Evolutionary conservation across 2,329 filamentous ascomycete species (phyloP).

Genomic region (Chrysoporthe puriensis): DNA sequence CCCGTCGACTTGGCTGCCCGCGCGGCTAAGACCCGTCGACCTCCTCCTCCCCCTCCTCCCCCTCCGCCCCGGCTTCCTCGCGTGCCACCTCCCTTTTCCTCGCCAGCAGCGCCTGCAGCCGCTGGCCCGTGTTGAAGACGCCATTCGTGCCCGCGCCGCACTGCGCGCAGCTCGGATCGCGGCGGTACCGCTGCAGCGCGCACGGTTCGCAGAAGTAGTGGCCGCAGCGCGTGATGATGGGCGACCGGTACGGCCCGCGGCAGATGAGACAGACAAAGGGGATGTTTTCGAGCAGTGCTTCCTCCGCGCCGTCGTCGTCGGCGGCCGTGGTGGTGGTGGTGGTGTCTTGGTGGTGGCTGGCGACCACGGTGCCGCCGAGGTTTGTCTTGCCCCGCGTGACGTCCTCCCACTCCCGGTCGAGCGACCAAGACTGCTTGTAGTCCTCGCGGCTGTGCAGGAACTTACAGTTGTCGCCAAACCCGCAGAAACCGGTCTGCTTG

Average conservation of each 20-base stretch:
- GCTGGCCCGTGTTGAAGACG: conserved; percentile 87
- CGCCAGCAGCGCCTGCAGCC: conserved; percentile 78
- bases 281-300: conserved; percentile 77
- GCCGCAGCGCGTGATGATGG: conserved; percentile 85
- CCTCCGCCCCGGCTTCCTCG: conserved; percentile 56
- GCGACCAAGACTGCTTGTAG: conserved; percentile 91
- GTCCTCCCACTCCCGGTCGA: conserved; percentile 92
- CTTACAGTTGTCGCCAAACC: conserved; percentile 76
- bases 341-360: conserved; percentile 57
- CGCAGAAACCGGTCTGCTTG: conserved; percentile 62
- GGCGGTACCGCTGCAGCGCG: conserved; percentile 83
- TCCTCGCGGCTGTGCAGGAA: conserved; percentile 77
- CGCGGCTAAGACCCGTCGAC: not conserved
- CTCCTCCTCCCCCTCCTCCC: conserved; percentile 44
- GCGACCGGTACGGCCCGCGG: conserved; percentile 74
- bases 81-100: conserved; percentile 67
- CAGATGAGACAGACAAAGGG: conserved; percentile 92
- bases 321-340: conserved; percentile 29
- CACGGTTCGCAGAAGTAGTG: conserved; percentile 97
- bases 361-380: conserved; percentile 62
- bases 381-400: conserved; percentile 73
- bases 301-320: conserved; percentile 58
- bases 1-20: too few relatives aligned
- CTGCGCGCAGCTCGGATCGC: conserved; percentile 82
- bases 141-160: conserved; percentile 86